These are phyloP conservation scores for Pseudozyma thailandica DNA, from an alignment of 1,284 basidiomycete genomes.

Conservation along the genomic window DNA sequence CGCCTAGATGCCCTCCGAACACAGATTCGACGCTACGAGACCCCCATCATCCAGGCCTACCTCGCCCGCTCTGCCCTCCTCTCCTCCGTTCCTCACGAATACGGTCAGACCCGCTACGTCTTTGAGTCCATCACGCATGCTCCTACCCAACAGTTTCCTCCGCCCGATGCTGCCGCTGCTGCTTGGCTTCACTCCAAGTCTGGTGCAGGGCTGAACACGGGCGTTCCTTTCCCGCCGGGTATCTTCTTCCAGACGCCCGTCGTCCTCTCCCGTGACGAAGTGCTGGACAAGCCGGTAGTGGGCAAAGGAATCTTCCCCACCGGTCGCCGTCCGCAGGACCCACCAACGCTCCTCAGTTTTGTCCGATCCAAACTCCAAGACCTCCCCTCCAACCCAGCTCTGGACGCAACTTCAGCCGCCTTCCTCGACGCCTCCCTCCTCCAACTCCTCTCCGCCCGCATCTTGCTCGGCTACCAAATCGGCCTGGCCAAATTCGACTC, in stretches of 20 bases:
- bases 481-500: constrained; percentile 17
- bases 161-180: not conserved
- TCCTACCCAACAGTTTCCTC: not conserved
- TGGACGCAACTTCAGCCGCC: constrained; percentile 1
- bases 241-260: not conserved
- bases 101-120: not conserved
- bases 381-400: not conserved
- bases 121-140: not conserved
- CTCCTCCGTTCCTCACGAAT: not conserved
- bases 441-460: constrained; percentile 5
- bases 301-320: constrained; percentile 18
- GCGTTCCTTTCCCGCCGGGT: not conserved
- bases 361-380: not conserved
- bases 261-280: not conserved
- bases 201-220: not conserved
- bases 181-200: not conserved
- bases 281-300: not conserved
- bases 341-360: constrained; percentile 2
- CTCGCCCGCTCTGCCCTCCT: constrained; percentile 13
- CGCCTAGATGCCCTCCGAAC: constrained; percentile 7
- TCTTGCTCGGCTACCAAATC: constrained; percentile 16
- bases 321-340: constrained; percentile 25
- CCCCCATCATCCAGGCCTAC: constrained; percentile 26
- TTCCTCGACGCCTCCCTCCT: constrained; percentile 10
- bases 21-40: constrained; percentile 20